Evolutionary conservation across 192 early-diverging fungal species (phyloP), one percentile per base, ranked within the genome.

Genomic region (Gigaspora rosea): DNA sequence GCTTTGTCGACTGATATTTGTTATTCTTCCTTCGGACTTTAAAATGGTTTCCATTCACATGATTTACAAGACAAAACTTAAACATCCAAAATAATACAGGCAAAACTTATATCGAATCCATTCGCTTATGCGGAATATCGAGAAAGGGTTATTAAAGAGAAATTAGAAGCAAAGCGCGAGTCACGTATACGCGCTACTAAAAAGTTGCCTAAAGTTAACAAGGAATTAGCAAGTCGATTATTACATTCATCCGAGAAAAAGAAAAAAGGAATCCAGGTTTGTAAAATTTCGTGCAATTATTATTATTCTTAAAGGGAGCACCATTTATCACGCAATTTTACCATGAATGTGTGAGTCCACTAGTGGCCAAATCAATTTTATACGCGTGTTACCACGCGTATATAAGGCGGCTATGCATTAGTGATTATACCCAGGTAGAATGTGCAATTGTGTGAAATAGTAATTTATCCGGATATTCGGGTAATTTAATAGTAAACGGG

Each of bases 71-170:
- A 13, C 22, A 11, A 62, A 62, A 32, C 22, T 54, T 71, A 41
- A 41, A 41, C 7, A 6, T 41, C 7, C 7, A 3, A 46, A 35
- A 49, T 32, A 27, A 48, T 66, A 32, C 49, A 76, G 80, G 97
- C 97, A 54, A 94, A 93, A 85, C 88, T 93, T 3, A 97, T 99
- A 79, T 93, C 95, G 46, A 96, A 97, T 81, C 97, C 97, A 65
- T 98, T 98, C 82, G 94, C 94, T 16, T 99, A 92, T 82, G 94
- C 96, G 35, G 95, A 97, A 79, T 95, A 95, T 88, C 87, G 91
- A 32, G 86, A 94, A 84, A 86, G 85, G 18, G 85, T 87, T 49
- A 90, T 97, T 50, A 87, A 91, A 77, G 92, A 95, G 76, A 92
- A 92, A 78, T 80, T 97, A 61, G 94, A 92, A 54, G 91, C 96